phyloP scores from a whole-genome alignment of 2,329 filamentous ascomycete genomes.

The Arthrobotrys megalospora region DNA sequence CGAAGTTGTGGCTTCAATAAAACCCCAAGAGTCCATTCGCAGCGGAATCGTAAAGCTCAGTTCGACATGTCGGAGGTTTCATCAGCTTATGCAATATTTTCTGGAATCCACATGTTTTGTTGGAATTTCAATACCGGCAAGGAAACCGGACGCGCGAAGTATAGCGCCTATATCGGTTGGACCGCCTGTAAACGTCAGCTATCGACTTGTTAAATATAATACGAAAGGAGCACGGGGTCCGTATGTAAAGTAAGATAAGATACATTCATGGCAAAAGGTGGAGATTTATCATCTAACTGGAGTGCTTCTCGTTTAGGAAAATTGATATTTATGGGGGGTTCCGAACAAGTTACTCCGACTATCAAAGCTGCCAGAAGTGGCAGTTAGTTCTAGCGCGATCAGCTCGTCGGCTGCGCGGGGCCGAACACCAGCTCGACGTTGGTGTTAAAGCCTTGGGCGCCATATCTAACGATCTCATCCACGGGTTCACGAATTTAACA shows the following conservation, averaged over 20 bases:
- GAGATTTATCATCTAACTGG: not conserved
- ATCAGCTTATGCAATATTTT: slow-evolving; percentile 34
- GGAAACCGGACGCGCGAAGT: not conserved
- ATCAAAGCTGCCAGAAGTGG: not conserved
- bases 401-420: not conserved
- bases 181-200: slow-evolving; percentile 4
- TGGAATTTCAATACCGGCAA: slow-evolving; percentile 19
- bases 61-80: slow-evolving; percentile 16
- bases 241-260: slow-evolving; percentile 24
- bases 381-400: not conserved
- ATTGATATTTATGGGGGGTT: slow-evolving; percentile 33
- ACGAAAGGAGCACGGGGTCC: slow-evolving; percentile 26
- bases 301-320: not conserved
- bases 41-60: slow-evolving; percentile 13
- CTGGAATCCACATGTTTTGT: slow-evolving; percentile 32
- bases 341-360: not conserved
- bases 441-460: not conserved
- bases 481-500: slow-evolving; percentile 14
- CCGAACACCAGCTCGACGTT: not conserved
- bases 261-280: not conserved
- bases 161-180: not conserved
- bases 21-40: slow-evolving; percentile 23
- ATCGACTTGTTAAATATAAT: slow-evolving; percentile 33
- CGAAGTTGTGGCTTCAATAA: slow-evolving; percentile 6
- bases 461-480: not conserved